These are phyloP conservation scores for Talaromyces pinophilus DNA, from an alignment of 2,329 filamentous ascomycete species.

Conservation along the genomic window DNA sequence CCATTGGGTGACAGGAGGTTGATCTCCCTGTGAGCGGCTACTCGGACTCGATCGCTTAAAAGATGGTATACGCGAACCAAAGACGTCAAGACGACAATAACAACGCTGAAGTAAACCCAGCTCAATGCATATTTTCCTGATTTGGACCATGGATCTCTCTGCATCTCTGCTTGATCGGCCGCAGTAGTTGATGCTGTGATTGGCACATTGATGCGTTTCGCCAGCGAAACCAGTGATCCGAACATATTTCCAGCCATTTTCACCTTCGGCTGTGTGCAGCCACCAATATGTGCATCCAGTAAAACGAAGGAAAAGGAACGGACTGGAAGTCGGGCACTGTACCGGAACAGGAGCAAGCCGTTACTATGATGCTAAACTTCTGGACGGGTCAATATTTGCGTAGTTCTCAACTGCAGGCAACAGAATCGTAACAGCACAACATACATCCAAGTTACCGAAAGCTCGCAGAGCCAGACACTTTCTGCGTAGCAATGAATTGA, in stretches of 20 bases:
- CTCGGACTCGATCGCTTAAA: slow-evolving; percentile 90
- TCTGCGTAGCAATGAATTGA: background rate
- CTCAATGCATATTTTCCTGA: slow-evolving; percentile 83
- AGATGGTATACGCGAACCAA: slow-evolving; percentile 78
- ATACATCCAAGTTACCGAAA: background rate
- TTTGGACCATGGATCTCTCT: slow-evolving; percentile 73
- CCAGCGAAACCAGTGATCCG: slow-evolving; percentile 33
- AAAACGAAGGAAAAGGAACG: background rate
- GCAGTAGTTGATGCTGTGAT: slow-evolving; percentile 58
- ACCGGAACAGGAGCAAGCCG: background rate
- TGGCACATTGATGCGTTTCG: slow-evolving; percentile 58
- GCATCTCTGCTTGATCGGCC: slow-evolving; percentile 57
- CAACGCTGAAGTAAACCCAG: slow-evolving; percentile 84
- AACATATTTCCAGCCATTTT: slow-evolving; percentile 22
- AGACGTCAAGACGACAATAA: slow-evolving; percentile 67
- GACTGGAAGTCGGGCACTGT: background rate
- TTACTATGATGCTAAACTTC: background rate
- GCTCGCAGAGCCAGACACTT: background rate
- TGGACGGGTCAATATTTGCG: background rate
- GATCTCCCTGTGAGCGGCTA: slow-evolving; percentile 83
- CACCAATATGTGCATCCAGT: background rate
- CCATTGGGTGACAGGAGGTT: slow-evolving; percentile 59
- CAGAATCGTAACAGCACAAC: background rate
- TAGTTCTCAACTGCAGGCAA: background rate
- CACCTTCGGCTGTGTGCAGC: background rate